Evolutionary conservation across 2,329 filamentous ascomycete genomes (phyloP).

Genomic region (Neopestalotiopsis clavispora): DNA sequence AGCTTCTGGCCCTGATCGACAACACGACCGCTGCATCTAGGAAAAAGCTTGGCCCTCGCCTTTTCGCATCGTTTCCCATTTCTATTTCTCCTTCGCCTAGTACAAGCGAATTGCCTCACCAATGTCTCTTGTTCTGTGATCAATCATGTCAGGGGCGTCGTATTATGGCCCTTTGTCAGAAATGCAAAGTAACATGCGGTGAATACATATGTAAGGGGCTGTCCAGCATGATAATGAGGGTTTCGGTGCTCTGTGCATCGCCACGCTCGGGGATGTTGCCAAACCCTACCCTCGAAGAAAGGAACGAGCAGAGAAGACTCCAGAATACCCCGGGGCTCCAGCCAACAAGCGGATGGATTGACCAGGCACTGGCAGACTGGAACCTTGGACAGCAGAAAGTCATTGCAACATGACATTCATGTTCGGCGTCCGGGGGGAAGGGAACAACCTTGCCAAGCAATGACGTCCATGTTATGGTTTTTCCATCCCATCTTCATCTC

Average conservation of each 20-base stretch:
- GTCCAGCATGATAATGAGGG: neutral
- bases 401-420: neutral
- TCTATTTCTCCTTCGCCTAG: neutral
- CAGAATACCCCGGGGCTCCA: neutral
- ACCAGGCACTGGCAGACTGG: too few relatives aligned
- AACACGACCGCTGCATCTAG: neutral
- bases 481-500: neutral
- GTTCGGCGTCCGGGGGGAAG: neutral
- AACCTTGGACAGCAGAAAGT: neutral
- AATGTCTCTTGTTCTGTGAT: neutral
- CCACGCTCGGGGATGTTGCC: neutral
- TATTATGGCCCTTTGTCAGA: neutral
- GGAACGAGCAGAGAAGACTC: neutral
- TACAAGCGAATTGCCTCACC: neutral
- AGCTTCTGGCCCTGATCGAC: conserved; percentile 2
- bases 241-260: conserved; percentile 1
- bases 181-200: neutral
- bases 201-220: neutral
- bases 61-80: neutral
- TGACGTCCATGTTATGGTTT: neutral
- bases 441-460: neutral
- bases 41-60: neutral
- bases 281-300: neutral
- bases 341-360: neutral
- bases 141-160: neutral